phyloP scores from a whole-genome alignment of 371 early-diverging fungal genomes.

The Rhizopus stolonifer region DNA sequence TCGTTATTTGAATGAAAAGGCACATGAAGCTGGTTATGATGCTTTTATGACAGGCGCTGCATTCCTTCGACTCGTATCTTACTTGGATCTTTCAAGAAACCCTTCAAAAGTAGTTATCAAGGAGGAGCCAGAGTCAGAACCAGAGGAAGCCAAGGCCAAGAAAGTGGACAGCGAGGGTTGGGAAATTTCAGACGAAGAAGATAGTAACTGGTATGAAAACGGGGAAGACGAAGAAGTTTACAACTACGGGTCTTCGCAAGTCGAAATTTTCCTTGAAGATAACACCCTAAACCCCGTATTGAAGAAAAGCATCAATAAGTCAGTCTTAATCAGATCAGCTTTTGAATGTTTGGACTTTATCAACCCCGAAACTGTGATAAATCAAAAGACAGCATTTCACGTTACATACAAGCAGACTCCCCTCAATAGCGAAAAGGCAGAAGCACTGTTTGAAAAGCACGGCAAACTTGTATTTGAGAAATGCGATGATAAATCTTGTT shows the following conservation, averaged over 20 bases:
- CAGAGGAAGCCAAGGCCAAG: conserved; percentile 13
- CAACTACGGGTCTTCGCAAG: conserved; percentile 38
- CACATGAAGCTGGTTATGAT: conserved; percentile 93
- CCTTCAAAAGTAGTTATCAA: conserved; percentile 15
- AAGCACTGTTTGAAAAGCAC: conserved; percentile 14
- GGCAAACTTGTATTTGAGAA: conserved; percentile 34
- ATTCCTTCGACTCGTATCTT: conserved; percentile 33
- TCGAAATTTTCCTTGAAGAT: conserved; percentile 20
- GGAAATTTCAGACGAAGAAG: conserved; percentile 40
- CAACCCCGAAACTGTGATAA: conserved; percentile 16
- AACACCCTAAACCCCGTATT: conserved; percentile 18
- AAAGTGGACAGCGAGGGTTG: conserved; percentile 28
- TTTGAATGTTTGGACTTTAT: conserved; percentile 39
- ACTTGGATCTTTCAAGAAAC: conserved; percentile 19
- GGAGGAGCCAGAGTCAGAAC: conserved; percentile 19
- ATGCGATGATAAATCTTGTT: conserved; percentile 21
- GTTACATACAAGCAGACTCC: background rate
- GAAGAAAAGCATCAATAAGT: conserved; percentile 29
- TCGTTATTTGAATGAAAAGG: conserved; percentile 43
- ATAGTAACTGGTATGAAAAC: conserved; percentile 20
- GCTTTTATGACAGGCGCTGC: conserved; percentile 79
- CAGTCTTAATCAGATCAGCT: conserved; percentile 35
- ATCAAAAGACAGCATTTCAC: conserved; percentile 18
- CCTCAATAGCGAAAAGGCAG: conserved; percentile 4
- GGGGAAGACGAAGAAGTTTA: conserved; percentile 34